Evolutionary conservation across 208 protist species (phyloP).

Genomic region (Wallacemonas sp.): DNA sequence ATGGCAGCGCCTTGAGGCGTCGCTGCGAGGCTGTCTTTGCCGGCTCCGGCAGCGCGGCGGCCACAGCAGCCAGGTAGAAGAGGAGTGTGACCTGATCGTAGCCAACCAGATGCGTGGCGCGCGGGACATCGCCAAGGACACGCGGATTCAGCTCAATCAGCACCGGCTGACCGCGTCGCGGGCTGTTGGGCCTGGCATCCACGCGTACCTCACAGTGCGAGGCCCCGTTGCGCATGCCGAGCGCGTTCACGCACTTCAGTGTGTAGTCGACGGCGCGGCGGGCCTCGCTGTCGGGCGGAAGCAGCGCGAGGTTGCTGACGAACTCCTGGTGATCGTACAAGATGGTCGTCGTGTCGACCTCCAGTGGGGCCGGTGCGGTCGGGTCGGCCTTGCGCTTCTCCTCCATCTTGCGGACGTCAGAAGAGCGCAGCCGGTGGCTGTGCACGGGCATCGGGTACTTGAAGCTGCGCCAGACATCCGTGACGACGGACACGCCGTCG

Average conservation of each 20-base stretch:
- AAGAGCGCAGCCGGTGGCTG: conserved; percentile 43
- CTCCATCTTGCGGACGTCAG: conserved; percentile 31
- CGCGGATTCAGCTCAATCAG: conserved; percentile 90
- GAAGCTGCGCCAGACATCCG: conserved; percentile 87
- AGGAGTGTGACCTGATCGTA: conserved; percentile 83
- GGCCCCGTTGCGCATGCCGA: conserved; percentile 76
- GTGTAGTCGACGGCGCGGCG: conserved; percentile 79
- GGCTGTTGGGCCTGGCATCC: conserved; percentile 45
- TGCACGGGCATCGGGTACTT: conserved; percentile 55
- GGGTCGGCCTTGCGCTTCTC: conserved; percentile 16
- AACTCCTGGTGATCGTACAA: conserved; percentile 83
- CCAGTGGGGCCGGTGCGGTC: neutral
- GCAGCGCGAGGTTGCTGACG: conserved; percentile 45
- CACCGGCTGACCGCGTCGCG: conserved; percentile 45
- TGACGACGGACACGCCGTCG: conserved; percentile 73
- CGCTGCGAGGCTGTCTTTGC: neutral
- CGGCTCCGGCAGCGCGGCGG: conserved; percentile 45
- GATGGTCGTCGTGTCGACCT: conserved; percentile 45
- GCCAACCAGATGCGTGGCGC: conserved; percentile 65
- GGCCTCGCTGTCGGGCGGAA: conserved; percentile 37
- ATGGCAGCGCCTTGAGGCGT: conserved; percentile 42
- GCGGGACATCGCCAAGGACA: conserved; percentile 77
- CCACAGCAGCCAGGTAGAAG: conserved; percentile 62
- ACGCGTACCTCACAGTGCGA: conserved; percentile 88
- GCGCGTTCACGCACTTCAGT: conserved; percentile 64